Conservation (phyloP, 2,329 filamentous ascomycete species). For the Cladosporium austrohemisphaericum region DNA sequence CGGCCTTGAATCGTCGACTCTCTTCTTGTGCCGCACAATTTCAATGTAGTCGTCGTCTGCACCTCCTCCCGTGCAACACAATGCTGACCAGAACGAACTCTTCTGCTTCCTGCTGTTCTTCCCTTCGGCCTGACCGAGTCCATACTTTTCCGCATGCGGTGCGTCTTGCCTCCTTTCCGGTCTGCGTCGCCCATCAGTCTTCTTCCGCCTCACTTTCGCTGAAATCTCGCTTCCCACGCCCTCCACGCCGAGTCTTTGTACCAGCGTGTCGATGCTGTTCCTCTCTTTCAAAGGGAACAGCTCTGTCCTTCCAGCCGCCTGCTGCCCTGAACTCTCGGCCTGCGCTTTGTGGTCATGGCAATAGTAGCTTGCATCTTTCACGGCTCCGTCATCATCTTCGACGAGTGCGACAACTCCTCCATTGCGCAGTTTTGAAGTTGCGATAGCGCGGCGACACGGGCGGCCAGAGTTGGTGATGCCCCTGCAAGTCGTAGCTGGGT, state of each 20-base stretch:
- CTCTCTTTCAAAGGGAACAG: conserved; percentile 55
- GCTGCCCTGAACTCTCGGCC: conserved; percentile 44
- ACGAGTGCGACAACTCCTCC: conserved; percentile 40
- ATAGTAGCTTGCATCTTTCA: conserved; percentile 61
- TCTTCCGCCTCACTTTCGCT: conserved; percentile 1
- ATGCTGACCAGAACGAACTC: conserved; percentile 39
- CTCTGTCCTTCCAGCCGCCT: conserved; percentile 40
- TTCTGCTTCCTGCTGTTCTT: conserved; percentile 31
- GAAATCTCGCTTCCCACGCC: conserved; percentile 1
- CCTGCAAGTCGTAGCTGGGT: conserved; percentile 78
- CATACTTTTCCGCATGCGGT: conserved; percentile 17
- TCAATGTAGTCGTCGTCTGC: conserved; percentile 45
- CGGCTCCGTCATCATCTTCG: conserved; percentile 50
- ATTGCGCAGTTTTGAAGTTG: conserved; percentile 38
- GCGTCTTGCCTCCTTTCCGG: neutral
- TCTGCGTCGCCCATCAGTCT: neutral
- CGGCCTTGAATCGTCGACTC: conserved; percentile 23
- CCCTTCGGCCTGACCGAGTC: neutral
- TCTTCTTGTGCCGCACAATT: conserved; percentile 39
- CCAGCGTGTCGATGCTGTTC: conserved; percentile 81
- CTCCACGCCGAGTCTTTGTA: conserved; percentile 64
- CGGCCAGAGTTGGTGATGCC: conserved; percentile 80
- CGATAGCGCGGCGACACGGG: conserved; percentile 72
- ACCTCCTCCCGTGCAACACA: conserved; percentile 39
- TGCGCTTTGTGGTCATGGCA: conserved; percentile 97